Base-by-base conservation (phyloP, 2,329 filamentous ascomycete genomes). In the Botrytis squamosa region DNA sequence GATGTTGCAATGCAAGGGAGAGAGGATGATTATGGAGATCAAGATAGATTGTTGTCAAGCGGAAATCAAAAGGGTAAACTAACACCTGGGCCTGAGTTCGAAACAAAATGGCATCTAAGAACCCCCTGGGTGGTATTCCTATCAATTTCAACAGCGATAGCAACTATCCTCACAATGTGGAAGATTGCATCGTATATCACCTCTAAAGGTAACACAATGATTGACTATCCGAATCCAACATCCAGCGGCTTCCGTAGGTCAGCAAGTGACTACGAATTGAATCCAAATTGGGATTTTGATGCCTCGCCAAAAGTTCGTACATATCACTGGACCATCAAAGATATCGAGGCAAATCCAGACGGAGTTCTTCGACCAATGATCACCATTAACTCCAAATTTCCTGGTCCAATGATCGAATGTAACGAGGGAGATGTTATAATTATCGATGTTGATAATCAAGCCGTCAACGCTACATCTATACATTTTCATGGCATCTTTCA, bases 401-500 rank as follows among this genome's bases (percentile, higher is more conserved):
- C 93, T 0, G 87, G 93, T 0, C 93, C 93, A 9, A 82, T 92
- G 63, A 88, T 96, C 64, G 88, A 93, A 76, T 89, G 90, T 75
- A 93, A 92, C 76, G 89, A 92, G 76, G 92, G 91, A 33, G 93
- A 96, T 77, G 89, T 87, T 1, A 81, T 96, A 14, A 81, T 93
- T 5, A 88, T 94, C 62, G 88, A 92, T 46, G 85, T 94, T 69
- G 83, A 88, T 77, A 95, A 95, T 77, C 85, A 87, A 36, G 88
- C 92, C 0, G 84, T 85, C 20, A 92, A 94, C 76, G 87, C 80
- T 20, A 81, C 92, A 0, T 87, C 89, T 12, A 85, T 95, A 8
- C 93, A 95, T 80, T 95, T 92, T 81, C 93, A 95, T 77, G 93
- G 93, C 25, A 86, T 95, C 75, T 93, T 89, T 79, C 92, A 94